Base-by-base conservation (phyloP, 768 basidiomycete genomes). In the Rhodotorula graminis region DNA sequence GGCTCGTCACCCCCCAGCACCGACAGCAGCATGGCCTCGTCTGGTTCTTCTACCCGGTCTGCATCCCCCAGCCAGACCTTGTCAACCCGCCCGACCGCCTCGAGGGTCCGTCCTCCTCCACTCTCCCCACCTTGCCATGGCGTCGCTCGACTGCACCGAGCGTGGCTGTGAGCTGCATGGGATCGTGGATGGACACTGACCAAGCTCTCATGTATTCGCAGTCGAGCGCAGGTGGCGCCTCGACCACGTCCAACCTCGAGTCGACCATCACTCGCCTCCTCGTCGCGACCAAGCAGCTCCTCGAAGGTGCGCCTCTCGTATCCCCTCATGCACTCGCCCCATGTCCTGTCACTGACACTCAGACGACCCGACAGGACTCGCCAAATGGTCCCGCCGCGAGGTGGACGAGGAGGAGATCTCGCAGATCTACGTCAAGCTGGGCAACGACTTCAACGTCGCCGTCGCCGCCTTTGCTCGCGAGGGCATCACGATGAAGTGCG, bases 391-490 rank as follows among this genome's bases (percentile, higher is more conserved):
- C 80, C 84, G 84, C 70, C 81, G 86, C 71, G 85, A 87, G 77
- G 85, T 90, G 77, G 84, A 87, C 68, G 93, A 95, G 80, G 82
- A 81, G 56, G 85, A 90, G 76, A 93, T 99, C 80, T 96, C 93
- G 84, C 92, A 97, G 81, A 91, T 96, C 65, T 99, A 99, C 81
- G 96, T 99, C 65, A 87, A 88, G 66, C 84, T 99, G 33, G 96
- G 96, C 33, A 97, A 98, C 81, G 94, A 96, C 80, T 98, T 99
- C 84, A 97, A 97, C 79, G 86, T 87, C 25, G 93, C 93, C 18
- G 91, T 94, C 52, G 87, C 89, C 65, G 92, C 93, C 2, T 99
- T 99, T 80, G 85, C 86, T 5, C 83, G 85, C 21, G 92, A 89
- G 76, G 88, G 88, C 72, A 94, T 99, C 70, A 87, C 90, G 72